These are phyloP conservation scores for Alternaria sp. DNA, from an alignment of 2,329 filamentous ascomycete species.

Conservation along the genomic window DNA sequence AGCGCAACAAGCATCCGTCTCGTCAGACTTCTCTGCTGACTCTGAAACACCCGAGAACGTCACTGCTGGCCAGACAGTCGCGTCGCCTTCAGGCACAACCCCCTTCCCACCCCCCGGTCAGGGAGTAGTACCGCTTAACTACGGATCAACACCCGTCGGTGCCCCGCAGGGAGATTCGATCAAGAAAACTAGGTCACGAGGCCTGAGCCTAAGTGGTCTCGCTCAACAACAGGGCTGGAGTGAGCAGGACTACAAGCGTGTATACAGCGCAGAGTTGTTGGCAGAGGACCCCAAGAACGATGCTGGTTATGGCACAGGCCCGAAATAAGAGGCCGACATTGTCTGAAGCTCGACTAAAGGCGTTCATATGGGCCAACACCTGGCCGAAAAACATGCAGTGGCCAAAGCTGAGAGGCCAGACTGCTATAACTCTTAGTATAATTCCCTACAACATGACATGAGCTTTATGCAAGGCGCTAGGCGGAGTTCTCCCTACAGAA, in stretches of 20 bases:
- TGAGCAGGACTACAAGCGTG: constrained; percentile 47
- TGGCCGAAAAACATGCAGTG: not conserved
- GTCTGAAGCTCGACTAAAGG: not conserved
- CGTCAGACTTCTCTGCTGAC: constrained; percentile 34
- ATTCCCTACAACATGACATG: not conserved
- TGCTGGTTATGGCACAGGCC: constrained; percentile 38
- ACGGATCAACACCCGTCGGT: constrained; percentile 30
- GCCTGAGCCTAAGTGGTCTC: constrained; percentile 42
- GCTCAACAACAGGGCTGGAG: constrained; percentile 47
- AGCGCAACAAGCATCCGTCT: constrained; percentile 34
- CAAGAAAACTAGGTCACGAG: constrained; percentile 42
- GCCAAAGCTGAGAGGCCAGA: not conserved
- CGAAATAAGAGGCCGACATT: constrained; percentile 12
- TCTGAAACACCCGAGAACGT: constrained; percentile 21
- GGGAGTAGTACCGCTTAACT: constrained; percentile 46
- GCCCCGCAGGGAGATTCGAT: constrained; percentile 33
- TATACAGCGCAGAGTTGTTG: constrained; percentile 39
- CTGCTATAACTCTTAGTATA: not conserved
- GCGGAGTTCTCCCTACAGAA: not conserved
- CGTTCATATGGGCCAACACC: not conserved
- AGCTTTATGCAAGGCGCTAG: constrained; percentile 2
- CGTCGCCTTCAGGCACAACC: constrained; percentile 24
- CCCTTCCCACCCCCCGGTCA: constrained; percentile 42
- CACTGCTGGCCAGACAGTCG: constrained; percentile 23
- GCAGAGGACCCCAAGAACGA: constrained; percentile 32